Base-by-base conservation (phyloP, 1,139 yeast genomes). In the Yamadazyma blattariae region DNA sequence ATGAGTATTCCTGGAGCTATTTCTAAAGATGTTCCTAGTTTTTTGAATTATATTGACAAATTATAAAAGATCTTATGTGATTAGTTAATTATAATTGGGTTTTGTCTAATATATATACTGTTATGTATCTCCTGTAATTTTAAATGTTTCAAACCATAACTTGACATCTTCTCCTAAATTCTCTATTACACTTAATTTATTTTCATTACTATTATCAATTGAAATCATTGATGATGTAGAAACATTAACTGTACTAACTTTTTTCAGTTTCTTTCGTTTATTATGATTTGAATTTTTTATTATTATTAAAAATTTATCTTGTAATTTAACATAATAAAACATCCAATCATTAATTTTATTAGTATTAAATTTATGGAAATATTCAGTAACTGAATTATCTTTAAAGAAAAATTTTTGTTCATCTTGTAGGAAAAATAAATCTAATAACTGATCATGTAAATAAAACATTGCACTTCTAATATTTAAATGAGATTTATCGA, bases 1-100 rank as follows among this genome's bases (percentile, higher is more conserved):
- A 52, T 69, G 37, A 63, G 76, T 30, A 70, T 82, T 36, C 72
- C 79, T 2, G 65, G 68, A 14, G 81, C 79, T 10, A 74, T 83
- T 25, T 77, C 82, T 1, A 72, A 74, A 36, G 94, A 83, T 50
- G 88, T 83, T 1, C 87, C 88, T 0, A 64, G 70, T 30, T 79
- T 79, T 46, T 53, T 79, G 37, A 57, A 67, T 18, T 82, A 83
- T 80, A 59, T 50, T 16, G 40, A 42, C 14, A 25, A 27, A 10
- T 9, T 26, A 5, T 26, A 26, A 19, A n/a, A n/a, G n/a, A 15
- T 16, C 16, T 20, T 18, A 27, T 27, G 14, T 19, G 16, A 11
- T 13, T 13, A 13, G 5, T 17, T 29, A 14, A 7, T 18, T 8
- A n/a, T 9, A 24, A 7, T n/a, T n/a, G n/a, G n/a, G n/a, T 17